Evolutionary conservation across 805 yeast genomes (phyloP).

Genomic region (Diddensiella transvaalensis): DNA sequence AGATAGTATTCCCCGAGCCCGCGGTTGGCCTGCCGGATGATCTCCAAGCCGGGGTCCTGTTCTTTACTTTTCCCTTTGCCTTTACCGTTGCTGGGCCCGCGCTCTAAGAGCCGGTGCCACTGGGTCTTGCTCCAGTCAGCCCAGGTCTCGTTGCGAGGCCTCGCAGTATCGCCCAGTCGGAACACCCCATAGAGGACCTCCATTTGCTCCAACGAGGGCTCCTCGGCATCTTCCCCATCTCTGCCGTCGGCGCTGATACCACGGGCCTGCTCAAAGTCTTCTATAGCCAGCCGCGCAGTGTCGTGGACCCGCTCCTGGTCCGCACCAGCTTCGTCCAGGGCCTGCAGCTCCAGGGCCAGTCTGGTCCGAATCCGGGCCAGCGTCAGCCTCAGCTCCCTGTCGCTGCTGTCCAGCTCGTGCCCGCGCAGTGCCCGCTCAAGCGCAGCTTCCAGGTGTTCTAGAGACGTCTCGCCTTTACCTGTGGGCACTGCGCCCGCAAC

Average conservation of each 20-base stretch:
- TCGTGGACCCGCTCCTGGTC: background rate
- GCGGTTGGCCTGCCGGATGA: constrained; percentile 26
- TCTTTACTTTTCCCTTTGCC: constrained; percentile 12
- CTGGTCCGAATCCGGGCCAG: constrained; percentile 45
- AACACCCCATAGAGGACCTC: constrained; percentile 49
- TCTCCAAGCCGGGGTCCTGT: constrained; percentile 11
- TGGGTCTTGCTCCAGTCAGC: constrained; percentile 22
- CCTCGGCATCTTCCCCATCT: background rate
- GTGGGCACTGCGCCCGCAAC: constrained; percentile 20
- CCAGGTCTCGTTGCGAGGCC: constrained; percentile 31
- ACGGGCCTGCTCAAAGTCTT: constrained; percentile 45
- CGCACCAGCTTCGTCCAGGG: constrained; percentile 25
- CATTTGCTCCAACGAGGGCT: constrained; percentile 1
- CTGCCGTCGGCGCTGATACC: constrained; percentile 9
- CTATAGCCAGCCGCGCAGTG: constrained; percentile 36
- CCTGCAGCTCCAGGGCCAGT: constrained; percentile 23
- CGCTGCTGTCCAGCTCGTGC: constrained; percentile 41
- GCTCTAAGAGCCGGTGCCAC: constrained; percentile 17
- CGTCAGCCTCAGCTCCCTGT: constrained; percentile 44
- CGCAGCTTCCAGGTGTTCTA: constrained; percentile 65
- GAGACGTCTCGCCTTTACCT: constrained; percentile 35
- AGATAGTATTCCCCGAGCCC: constrained; percentile 33
- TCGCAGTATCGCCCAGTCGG: constrained; percentile 46
- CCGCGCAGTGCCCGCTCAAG: constrained; percentile 54
- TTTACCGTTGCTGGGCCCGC: constrained; percentile 18